These are phyloP conservation scores for Lactifluus subvellereus DNA, from an alignment of 768 basidiomycete genomes.

Conservation along the genomic window DNA sequence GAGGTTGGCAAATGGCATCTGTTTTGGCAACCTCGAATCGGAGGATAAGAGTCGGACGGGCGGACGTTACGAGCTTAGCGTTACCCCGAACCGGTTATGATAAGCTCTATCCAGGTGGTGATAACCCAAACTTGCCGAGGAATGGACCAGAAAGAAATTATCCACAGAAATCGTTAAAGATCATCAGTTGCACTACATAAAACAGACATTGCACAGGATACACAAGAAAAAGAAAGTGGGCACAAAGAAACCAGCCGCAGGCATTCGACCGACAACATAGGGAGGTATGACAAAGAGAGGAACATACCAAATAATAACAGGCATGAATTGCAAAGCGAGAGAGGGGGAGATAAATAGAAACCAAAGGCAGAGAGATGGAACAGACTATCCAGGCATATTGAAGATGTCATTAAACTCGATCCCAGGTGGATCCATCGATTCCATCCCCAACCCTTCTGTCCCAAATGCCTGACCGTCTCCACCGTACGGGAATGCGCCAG, in stretches of 20 bases:
- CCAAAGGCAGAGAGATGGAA: background rate
- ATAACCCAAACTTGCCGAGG: too few species aligned
- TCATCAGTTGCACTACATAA: constrained; percentile 22
- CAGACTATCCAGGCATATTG: constrained; percentile 18
- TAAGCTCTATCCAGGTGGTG: background rate
- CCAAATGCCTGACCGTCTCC: constrained; percentile 15
- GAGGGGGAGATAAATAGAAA: background rate
- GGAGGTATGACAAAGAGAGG: background rate
- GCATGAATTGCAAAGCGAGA: constrained; percentile 1
- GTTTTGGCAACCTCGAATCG: background rate
- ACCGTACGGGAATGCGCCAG: constrained; percentile 12
- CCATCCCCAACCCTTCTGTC: constrained; percentile 16
- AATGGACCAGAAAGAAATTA: background rate
- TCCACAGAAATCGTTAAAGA: constrained; percentile 15
- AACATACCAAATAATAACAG: constrained; percentile 2
- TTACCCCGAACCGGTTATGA: background rate
- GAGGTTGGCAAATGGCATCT: constrained; percentile 71
- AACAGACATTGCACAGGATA: constrained; percentile 6
- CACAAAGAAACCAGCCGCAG: background rate
- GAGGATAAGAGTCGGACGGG: too few species aligned
- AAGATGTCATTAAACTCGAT: constrained; percentile 25
- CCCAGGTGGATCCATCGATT: constrained; percentile 20
- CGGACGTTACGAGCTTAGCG: too few species aligned
- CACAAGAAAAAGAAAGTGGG: background rate
- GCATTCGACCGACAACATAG: background rate